Conservation (phyloP, 179 eudicot species). For the Beta corolliflora region DNA sequence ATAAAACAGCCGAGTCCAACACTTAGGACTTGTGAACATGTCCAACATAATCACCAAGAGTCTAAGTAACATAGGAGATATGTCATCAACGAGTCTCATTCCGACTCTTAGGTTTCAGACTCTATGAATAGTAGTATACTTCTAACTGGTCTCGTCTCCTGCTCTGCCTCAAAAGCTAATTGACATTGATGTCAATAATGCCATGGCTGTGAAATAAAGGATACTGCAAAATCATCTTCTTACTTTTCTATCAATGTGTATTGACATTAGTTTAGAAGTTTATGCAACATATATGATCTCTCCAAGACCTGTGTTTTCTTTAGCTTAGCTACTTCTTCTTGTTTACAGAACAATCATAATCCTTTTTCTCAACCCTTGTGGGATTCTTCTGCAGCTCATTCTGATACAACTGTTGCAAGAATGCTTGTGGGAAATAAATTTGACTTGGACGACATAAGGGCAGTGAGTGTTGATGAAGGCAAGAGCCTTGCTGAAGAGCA, state of each 20-base stretch:
- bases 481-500: constrained; percentile 64
- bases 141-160: background rate
- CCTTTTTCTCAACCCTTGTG: background rate
- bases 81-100: too few relatives aligned
- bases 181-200: background rate
- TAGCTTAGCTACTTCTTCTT: background rate
- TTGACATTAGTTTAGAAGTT: background rate
- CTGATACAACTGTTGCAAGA: constrained; percentile 62
- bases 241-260: background rate
- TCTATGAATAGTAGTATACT: background rate
- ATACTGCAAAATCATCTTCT: background rate
- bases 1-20: background rate
- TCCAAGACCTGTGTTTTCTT: background rate
- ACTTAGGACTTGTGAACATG: background rate
- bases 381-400: constrained; percentile 52
- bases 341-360: background rate
- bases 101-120: background rate
- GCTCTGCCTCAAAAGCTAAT: background rate
- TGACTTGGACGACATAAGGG: constrained; percentile 62
- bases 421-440: constrained; percentile 67
- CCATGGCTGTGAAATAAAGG: too few relatives aligned
- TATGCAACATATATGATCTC: background rate
- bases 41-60: too few relatives aligned
- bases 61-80: too few relatives aligned
- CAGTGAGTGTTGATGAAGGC: constrained; percentile 55